Conservation (phyloP, 768 basidiomycete species). For the Psilocybe sp. region DNA sequence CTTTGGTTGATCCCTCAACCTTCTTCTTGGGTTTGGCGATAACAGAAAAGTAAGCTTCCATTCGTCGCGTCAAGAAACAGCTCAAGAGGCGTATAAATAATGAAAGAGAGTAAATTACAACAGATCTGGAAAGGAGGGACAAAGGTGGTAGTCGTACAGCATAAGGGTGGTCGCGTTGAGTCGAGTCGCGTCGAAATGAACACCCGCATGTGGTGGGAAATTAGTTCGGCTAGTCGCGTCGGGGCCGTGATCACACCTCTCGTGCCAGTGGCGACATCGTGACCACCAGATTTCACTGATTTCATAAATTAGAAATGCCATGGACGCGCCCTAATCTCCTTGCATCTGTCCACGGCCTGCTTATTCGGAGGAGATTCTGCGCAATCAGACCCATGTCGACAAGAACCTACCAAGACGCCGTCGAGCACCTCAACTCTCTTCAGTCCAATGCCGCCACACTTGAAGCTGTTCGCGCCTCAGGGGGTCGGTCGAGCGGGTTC, state of each 20-base stretch:
- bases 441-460: conserved; percentile 95
- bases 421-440: conserved; percentile 70
- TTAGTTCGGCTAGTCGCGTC: background rate
- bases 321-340: conserved; percentile 18
- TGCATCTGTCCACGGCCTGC: conserved; percentile 23
- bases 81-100: background rate
- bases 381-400: conserved; percentile 48
- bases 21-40: conserved; percentile 9
- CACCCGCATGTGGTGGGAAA: too few species aligned
- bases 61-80: background rate
- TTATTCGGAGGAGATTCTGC: conserved; percentile 10
- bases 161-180: too few species aligned
- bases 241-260: conserved; percentile 1
- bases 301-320: conserved; percentile 19
- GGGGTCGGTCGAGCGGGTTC: conserved; percentile 54
- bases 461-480: conserved; percentile 76
- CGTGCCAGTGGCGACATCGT: conserved; percentile 8
- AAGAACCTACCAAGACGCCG: conserved; percentile 69
- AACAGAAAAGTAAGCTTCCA: conserved; percentile 20
- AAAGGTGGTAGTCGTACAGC: background rate
- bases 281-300: conserved; percentile 8
- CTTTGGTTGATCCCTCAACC: background rate
- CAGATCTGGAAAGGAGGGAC: background rate
- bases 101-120: background rate
- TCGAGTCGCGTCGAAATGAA: too few species aligned